A percentile compares a stretch with the other conserved stretches of the same genome.
Conservation (phyloP, 768 basidiomycete genomes). For the Porphyrellus cyaneotinctus region DNA sequence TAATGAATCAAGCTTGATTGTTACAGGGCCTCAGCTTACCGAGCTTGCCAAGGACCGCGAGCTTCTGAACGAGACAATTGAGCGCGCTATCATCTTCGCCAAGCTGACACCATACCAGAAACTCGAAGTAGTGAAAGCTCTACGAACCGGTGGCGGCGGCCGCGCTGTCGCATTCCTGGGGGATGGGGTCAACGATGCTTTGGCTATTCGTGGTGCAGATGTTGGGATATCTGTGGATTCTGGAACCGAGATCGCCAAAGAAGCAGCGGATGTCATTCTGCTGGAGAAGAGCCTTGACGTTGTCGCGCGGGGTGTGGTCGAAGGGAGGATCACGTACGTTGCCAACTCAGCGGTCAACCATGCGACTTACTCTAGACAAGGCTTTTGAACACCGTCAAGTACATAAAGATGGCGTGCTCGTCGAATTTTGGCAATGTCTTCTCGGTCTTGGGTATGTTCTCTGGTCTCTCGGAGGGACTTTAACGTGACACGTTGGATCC, state of each 20-base stretch:
- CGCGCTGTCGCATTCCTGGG: constrained; percentile 32
- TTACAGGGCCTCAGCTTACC: constrained; percentile 27
- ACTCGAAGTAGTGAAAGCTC: constrained; percentile 31
- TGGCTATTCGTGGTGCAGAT: constrained; percentile 31
- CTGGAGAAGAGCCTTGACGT: constrained; percentile 35
- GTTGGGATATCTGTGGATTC: constrained; percentile 34
- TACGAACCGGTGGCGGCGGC: constrained; percentile 23
- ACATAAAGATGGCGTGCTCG: constrained; percentile 37
- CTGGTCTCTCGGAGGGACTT: not conserved
- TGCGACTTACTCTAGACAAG: constrained; percentile 19
- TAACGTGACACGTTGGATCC: not conserved
- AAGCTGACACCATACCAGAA: constrained; percentile 33
- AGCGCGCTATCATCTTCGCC: constrained; percentile 31
- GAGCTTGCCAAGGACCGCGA: constrained; percentile 28
- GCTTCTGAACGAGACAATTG: constrained; percentile 25
- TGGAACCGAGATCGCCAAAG: constrained; percentile 35
- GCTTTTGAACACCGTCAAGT: constrained; percentile 35
- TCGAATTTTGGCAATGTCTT: constrained; percentile 36
- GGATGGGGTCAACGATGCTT: constrained; percentile 31
- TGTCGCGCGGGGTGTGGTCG: constrained; percentile 31
- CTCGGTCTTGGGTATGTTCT: constrained; percentile 27
- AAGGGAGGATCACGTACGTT: constrained; percentile 32
- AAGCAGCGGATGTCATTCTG: constrained; percentile 36
- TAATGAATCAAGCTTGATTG: constrained; percentile 23
- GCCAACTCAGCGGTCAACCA: not conserved